These are phyloP conservation scores for Casuarina equisetifolia DNA, from an alignment of 306 rosid species.

Conservation along the genomic window DNA sequence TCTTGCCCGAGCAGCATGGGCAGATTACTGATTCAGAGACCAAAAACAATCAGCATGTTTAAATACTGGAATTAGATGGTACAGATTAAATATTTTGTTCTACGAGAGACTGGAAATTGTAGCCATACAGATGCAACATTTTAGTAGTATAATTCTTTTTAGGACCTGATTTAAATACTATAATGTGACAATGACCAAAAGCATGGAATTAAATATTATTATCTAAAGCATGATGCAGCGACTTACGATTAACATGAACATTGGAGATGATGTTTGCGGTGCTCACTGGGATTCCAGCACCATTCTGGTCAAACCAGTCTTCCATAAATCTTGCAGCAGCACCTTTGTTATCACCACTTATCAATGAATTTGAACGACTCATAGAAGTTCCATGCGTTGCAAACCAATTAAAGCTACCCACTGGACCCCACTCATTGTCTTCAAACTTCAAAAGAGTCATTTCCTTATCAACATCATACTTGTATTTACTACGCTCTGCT, in stretches of 20 bases:
- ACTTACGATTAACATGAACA: constrained; percentile 43
- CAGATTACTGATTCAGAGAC: constrained; percentile 19
- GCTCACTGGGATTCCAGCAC: constrained; percentile 34
- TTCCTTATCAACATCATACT: constrained; percentile 78
- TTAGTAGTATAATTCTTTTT: constrained; percentile 1
- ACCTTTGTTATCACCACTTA: constrained; percentile 96
- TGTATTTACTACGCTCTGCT: constrained; percentile 64
- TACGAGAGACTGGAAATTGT: not conserved
- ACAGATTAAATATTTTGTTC: constrained; percentile 5
- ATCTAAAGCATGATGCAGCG: constrained; percentile 17
- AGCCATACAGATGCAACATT: not conserved
- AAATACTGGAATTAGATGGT: constrained; percentile 10
- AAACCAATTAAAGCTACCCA: constrained; percentile 93
- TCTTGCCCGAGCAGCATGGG: constrained; percentile 7
- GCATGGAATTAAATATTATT: constrained; percentile 16
- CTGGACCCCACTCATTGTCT: constrained; percentile 79
- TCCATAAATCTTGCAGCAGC: constrained; percentile 96
- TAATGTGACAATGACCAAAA: constrained; percentile 10
- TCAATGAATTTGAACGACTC: constrained; percentile 80
- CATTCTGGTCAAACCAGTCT: constrained; percentile 77
- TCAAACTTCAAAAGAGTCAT: constrained; percentile 89
- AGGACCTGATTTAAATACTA: not conserved
- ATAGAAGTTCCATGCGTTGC: constrained; percentile 98
- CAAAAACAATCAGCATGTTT: constrained; percentile 1
- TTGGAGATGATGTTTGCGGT: constrained; percentile 47